phyloP scores from a whole-genome alignment of 257 asterid species.

The Cynanchum wilfordii region DNA sequence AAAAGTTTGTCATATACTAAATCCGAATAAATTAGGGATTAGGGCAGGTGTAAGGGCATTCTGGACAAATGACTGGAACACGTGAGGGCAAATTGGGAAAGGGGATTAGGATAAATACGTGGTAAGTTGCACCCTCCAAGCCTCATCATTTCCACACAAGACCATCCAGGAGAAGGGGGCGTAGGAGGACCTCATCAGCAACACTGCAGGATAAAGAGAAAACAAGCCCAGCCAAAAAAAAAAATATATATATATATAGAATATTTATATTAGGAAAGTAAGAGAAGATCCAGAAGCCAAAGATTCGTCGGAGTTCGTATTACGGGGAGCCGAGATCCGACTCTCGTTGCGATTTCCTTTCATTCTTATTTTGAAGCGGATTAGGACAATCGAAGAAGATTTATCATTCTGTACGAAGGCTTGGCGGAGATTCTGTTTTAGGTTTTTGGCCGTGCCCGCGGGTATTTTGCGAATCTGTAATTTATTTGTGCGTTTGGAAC shows the following conservation, averaged over 20 bases:
- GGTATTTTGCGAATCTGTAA: neutral
- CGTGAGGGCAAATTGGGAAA: constrained; percentile 34
- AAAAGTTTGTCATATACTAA: constrained; percentile 17
- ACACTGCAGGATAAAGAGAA: neutral
- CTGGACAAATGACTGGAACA: neutral
- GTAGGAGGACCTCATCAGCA: constrained; percentile 12
- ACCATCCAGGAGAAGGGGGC: neutral
- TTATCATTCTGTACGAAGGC: constrained; percentile 3
- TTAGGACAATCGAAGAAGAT: constrained; percentile 16
- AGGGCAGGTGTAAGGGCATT: constrained; percentile 38
- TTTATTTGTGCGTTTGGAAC: constrained; percentile 9
- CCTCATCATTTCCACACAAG: constrained; percentile 19
- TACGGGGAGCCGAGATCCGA: constrained; percentile 13
- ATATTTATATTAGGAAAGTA: neutral
- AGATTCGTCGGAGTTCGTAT: constrained; percentile 3
- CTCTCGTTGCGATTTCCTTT: neutral
- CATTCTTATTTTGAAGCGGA: neutral
- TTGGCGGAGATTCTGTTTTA: neutral
- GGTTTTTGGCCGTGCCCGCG: neutral
- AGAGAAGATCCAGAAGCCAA: neutral
- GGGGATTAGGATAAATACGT: constrained; percentile 34
- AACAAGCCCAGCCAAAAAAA: neutral
- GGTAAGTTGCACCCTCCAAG: constrained; percentile 29
- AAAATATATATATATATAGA: neutral
- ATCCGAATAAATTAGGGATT: constrained; percentile 12